phyloP scores from a whole-genome alignment of 352 stramenopile species.

The Plasmopara halstedii region DNA sequence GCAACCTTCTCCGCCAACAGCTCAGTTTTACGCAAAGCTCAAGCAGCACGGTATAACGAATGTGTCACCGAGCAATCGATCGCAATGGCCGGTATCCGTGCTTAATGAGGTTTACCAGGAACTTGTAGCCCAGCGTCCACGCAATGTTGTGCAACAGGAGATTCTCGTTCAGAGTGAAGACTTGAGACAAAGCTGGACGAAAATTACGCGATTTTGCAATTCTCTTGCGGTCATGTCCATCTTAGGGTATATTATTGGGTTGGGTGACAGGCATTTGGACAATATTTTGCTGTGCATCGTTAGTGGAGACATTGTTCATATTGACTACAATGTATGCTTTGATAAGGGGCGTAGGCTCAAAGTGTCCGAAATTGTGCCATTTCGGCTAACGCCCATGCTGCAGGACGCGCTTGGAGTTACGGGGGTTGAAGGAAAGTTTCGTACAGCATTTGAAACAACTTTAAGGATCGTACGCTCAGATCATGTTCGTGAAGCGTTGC shows the following conservation, averaged over 20 bases:
- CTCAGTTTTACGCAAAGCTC: constrained; percentile 77
- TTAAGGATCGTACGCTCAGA: constrained; percentile 59
- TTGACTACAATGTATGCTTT: constrained; percentile 92
- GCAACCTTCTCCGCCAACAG: constrained; percentile 35
- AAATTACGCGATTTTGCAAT: constrained; percentile 48
- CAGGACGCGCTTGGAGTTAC: constrained; percentile 67
- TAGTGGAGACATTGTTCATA: constrained; percentile 83
- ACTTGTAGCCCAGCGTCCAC: constrained; percentile 48
- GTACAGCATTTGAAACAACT: constrained; percentile 61
- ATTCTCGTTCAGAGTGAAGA: constrained; percentile 44
- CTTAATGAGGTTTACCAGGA: constrained; percentile 66
- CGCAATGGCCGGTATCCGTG: constrained; percentile 48
- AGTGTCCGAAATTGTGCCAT: constrained; percentile 87
- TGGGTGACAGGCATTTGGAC: constrained; percentile 88
- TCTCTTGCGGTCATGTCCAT: constrained; percentile 85
- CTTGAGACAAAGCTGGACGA: constrained; percentile 57
- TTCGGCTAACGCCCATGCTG: constrained; percentile 83
- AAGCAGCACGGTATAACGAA: constrained; percentile 72
- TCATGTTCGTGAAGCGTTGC: constrained; percentile 54
- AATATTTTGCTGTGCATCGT: constrained; percentile 85
- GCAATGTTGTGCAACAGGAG: constrained; percentile 62
- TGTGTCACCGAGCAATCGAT: constrained; percentile 55
- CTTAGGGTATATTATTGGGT: constrained; percentile 81
- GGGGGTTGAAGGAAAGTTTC: constrained; percentile 67
- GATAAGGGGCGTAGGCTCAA: constrained; percentile 84